Evolutionary conservation across 1,284 basidiomycete genomes (phyloP), one percentile per base, ranked within the genome.

Genomic region (Cryptococcus sp.): DNA sequence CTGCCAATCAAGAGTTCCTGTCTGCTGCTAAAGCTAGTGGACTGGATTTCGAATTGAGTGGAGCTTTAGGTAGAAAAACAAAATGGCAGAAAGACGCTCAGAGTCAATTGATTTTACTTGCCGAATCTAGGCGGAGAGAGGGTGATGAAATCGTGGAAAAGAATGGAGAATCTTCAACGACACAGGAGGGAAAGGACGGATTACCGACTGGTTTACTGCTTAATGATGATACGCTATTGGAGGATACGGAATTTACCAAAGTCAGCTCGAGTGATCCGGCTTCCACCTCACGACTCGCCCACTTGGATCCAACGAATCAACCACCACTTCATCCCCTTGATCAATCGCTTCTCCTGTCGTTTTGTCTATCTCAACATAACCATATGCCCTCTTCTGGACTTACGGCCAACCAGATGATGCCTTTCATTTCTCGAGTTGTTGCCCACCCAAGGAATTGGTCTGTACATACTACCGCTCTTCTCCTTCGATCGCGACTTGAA

Each of bases 181-280:
- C 25, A 48, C 44, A 25, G 44, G 40, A 37, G 23, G 25, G 45
- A 25, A 39, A 16, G 28, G 16, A 31, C 9, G 66, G 74, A 59
- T 56, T 89, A 45, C 96, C 94, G 11, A 84, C 91, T 68, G 86
- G 85, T 1, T 77, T 96, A 25, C 77, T 80, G 2, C 81, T 98
- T 49, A 96, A 98, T 73, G 96, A 98, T 75, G 96, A 99, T 74
- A 97, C 92, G 0, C 80, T 99, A 10, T 81, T 99, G 41, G 96
- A 99, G 74, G 85, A 88, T 64, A 98, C 94, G 3, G 82, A 87
- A 64, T 99, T 91, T 72, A 91, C 91, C 7, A 70, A 61, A 43
- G 55, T 59, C 28, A 59, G 57, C 3, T 39, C 21, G 19, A 61
- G 76, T 16, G 72, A 70, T 23, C 43, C 58, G 22, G 55, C 60